These are phyloP conservation scores for Cladosporium colombiae DNA, from an alignment of 2,329 filamentous ascomycete species.

Conservation along the genomic window DNA sequence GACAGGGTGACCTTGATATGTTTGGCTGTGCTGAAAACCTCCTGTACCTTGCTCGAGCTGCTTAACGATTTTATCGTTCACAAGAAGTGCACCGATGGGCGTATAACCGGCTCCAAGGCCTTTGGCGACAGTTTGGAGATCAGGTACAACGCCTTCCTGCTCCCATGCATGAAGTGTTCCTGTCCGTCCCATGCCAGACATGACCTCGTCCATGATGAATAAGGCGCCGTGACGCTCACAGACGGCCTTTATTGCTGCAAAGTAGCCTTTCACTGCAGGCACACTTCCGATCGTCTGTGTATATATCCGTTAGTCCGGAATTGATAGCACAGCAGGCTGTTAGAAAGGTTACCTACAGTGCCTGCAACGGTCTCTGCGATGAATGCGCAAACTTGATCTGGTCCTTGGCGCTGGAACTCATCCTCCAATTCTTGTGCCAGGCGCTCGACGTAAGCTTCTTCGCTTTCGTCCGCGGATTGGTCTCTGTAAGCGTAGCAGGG, in stretches of 20 bases:
- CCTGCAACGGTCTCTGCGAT: constrained; percentile 54
- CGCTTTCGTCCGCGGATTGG: constrained; percentile 36
- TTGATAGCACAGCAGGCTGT: neutral
- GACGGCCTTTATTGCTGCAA: constrained; percentile 54
- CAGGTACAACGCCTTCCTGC: constrained; percentile 51
- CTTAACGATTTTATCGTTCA: neutral
- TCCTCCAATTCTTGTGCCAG: constrained; percentile 50
- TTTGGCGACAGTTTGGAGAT: constrained; percentile 66
- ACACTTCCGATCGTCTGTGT: constrained; percentile 51
- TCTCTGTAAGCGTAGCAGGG: constrained; percentile 51
- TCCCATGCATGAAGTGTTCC: constrained; percentile 37
- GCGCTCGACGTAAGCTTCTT: constrained; percentile 44
- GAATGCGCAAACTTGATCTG: constrained; percentile 52
- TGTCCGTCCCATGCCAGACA: constrained; percentile 32
- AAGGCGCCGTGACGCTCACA: constrained; percentile 59
- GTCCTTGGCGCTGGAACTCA: constrained; percentile 50
- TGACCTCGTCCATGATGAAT: constrained; percentile 52
- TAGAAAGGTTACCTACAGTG: constrained; percentile 27
- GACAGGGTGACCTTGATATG: constrained; percentile 60
- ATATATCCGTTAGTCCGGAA: neutral
- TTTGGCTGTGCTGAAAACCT: constrained; percentile 54
- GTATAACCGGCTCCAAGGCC: constrained; percentile 63
- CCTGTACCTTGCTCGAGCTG: neutral
- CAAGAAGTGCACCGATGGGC: constrained; percentile 59
- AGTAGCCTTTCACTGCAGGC: constrained; percentile 55